A percentile compares a stretch with the other conserved stretches of the same genome.
phyloP scores from a whole-genome alignment of 306 rosid genomes.

The Mimosa pudica region DNA sequence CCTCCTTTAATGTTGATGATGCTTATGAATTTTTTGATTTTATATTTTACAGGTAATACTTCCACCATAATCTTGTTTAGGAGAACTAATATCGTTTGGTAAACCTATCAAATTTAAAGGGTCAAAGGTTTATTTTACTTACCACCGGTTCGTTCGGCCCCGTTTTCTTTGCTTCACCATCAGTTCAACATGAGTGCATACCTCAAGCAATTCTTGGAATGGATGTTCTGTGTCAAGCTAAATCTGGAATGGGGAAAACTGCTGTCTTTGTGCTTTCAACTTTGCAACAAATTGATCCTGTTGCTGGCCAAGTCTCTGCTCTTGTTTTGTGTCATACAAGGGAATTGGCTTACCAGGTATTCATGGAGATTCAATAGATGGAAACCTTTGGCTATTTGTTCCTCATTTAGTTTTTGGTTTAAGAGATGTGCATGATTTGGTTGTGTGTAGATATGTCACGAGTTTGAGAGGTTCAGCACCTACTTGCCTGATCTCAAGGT shows the following conservation, averaged over 20 bases:
- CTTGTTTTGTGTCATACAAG: constrained; percentile 77
- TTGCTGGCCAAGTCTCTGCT: constrained; percentile 79
- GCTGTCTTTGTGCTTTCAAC: constrained; percentile 78
- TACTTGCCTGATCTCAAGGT: constrained; percentile 77
- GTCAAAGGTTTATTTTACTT: constrained; percentile 60
- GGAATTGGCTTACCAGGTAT: constrained; percentile 78
- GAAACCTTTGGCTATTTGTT: neutral
- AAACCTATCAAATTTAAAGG: constrained; percentile 50
- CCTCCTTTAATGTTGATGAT: neutral
- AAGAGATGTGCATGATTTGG: neutral
- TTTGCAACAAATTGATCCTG: constrained; percentile 81
- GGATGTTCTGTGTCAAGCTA: constrained; percentile 87
- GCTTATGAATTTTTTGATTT: constrained; percentile 15
- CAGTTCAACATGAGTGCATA: constrained; percentile 87
- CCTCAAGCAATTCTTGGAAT: constrained; percentile 86
- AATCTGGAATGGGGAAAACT: constrained; percentile 86
- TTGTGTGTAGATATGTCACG: constrained; percentile 62
- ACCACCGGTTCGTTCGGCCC: constrained; percentile 60
- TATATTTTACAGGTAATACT: constrained; percentile 59
- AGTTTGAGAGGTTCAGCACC: constrained; percentile 79
- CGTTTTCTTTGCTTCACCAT: constrained; percentile 66
- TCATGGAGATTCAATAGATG: neutral
- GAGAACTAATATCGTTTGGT: constrained; percentile 56
- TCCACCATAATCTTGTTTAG: constrained; percentile 56
- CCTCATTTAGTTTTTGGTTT: neutral